phyloP scores from a whole-genome alignment of 2,329 filamentous ascomycete species.

The Colletotrichum sp. region DNA sequence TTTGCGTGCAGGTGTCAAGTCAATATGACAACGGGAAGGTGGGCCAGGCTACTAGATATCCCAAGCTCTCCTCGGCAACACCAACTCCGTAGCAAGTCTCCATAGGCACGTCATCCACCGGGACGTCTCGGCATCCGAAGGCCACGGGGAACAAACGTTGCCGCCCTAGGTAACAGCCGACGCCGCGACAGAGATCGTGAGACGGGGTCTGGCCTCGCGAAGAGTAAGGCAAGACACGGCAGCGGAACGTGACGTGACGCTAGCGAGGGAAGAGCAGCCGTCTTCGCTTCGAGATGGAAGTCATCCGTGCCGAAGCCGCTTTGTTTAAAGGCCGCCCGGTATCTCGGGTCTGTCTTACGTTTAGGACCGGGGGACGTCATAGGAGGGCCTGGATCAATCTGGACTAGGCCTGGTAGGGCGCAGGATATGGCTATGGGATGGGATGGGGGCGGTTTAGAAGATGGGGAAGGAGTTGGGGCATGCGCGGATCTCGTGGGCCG shows the following conservation, averaged over 20 bases:
- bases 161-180: background rate
- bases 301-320: background rate
- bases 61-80: rapidly evolving
- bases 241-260: background rate
- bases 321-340: background rate
- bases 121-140: background rate
- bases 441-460: background rate
- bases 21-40: background rate
- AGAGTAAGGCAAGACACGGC: rapidly evolving
- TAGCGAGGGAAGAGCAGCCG: background rate
- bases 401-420: background rate
- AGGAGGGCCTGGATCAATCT: background rate
- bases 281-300: background rate
- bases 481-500: background rate
- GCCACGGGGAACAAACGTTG: rapidly evolving
- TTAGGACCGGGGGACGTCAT: background rate
- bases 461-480: background rate
- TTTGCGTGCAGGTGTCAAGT: background rate
- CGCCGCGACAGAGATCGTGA: background rate
- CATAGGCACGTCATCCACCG: background rate
- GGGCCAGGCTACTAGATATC: background rate
- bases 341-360: background rate
- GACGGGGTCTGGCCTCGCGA: background rate
- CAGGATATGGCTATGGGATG: background rate
- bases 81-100: background rate